Evolutionary conservation across 768 basidiomycete genomes (phyloP), one percentile per base, ranked within the genome.

Genomic region (Rhodosporidiobolus odoratus): DNA sequence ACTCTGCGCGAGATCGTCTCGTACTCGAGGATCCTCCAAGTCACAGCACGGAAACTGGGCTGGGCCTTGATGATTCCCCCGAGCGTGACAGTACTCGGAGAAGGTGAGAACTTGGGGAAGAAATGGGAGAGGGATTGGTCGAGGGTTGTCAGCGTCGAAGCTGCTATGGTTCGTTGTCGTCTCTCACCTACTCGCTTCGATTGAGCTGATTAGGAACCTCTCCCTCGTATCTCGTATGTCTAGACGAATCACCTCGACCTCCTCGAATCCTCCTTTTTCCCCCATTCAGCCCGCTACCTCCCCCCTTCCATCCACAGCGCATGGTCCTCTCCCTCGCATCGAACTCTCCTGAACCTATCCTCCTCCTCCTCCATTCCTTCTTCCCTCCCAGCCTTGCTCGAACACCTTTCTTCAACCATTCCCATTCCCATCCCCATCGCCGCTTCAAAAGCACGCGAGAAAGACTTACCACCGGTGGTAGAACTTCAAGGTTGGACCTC

Each of bases 201-300:
- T n/a, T n/a, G n/a, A n/a, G n/a, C n/a, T n/a, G n/a, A n/a, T n/a
- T n/a, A n/a, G n/a, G n/a, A n/a, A n/a, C 21, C 2, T n/a, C 9
- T 16, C 27, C 17, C 47, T 13, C 7, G 2, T 17, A 27, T 34
- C 58, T 19, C 47, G 30, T 13, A 12, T 23, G 13, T 12, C 1
- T 25, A 27, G 25, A 27, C 27, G 30, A 12, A 48, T 35, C 8
- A 23, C 4, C 60, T 62, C 47, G 60, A 62, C 47, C 60, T 62
- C 5, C 60, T 62, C 35, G 60, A 62, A 32, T 21, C 45, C 23
- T 19, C 6, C 47, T 62, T 62, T 25, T 62, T 62, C 47, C 34
- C 35, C 3, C 59, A 47, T 34, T 41, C 59, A 1, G 59, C 34
- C 17, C 45, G 16, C 19, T 60, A 45, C 45, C 58, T 47, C 41